These are phyloP conservation scores for Glycine tomentella DNA, from an alignment of 306 rosid species.

Conservation along the genomic window DNA sequence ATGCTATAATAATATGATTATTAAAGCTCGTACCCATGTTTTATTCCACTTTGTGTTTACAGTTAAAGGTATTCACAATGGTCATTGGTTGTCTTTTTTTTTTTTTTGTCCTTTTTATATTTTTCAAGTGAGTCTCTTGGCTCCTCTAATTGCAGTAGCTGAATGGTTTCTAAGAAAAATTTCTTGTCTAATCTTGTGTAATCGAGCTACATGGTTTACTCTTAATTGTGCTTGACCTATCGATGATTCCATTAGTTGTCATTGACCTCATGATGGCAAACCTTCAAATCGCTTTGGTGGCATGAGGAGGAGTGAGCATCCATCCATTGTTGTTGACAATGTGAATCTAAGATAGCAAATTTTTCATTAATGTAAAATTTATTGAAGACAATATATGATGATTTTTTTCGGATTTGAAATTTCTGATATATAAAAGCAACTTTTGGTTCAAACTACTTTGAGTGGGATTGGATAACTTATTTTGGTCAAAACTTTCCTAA, in stretches of 20 bases:
- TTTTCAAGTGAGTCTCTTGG: not conserved
- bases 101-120: not conserved
- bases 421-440: not conserved
- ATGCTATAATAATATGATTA: conserved; percentile 48
- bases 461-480: not conserved
- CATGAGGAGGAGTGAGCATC: not conserved
- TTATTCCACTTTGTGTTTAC: conserved; percentile 46
- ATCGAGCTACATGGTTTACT: conserved; percentile 32
- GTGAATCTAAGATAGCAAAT: not conserved
- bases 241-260: not conserved
- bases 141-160: conserved; percentile 23
- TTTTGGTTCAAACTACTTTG: not conserved
- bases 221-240: not conserved
- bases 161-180: conserved; percentile 2
- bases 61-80: conserved; percentile 39
- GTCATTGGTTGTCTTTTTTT: conserved; percentile 32
- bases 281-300: not conserved
- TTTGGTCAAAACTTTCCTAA: not conserved
- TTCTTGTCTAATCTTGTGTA: conserved; percentile 20
- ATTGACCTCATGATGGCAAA: too few relatives aligned
- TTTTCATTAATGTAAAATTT: conserved; percentile 17
- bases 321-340: not conserved
- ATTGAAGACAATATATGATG: not conserved
- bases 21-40: conserved; percentile 39
- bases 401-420: not conserved